Percentiles rank a stretch among this genome's conserved stretches.
Evolutionary conservation across 2,329 filamentous ascomycete species (phyloP).

Genomic region (Podosphaera leucotricha): DNA sequence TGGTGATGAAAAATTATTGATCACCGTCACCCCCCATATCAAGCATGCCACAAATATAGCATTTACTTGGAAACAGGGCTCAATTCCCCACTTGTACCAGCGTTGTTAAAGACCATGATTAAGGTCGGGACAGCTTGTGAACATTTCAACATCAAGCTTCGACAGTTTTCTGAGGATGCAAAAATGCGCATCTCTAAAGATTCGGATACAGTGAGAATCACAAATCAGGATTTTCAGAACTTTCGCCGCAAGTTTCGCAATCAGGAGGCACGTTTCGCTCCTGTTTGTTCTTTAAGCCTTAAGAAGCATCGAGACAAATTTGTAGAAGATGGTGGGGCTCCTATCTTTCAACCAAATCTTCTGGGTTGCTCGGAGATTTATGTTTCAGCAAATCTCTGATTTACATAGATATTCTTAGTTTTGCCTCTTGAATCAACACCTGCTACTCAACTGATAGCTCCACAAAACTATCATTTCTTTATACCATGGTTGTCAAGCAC

Average conservation of each 20-base stretch:
- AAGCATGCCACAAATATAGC: not conserved
- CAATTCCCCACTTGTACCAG: not conserved
- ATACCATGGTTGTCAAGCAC: not conserved
- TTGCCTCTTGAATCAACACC: not conserved
- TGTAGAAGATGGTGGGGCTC: not conserved
- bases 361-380: not conserved
- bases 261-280: not conserved
- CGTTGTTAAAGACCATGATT: not conserved
- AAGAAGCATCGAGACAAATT: not conserved
- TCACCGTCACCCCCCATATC: not conserved
- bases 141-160: not conserved
- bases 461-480: not conserved
- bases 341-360: not conserved
- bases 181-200: not conserved
- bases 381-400: not conserved
- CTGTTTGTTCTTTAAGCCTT: not conserved
- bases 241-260: not conserved
- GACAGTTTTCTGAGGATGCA: not conserved
- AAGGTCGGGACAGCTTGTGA: not conserved
- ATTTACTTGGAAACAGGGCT: not conserved
- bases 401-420: not conserved
- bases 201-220: not conserved
- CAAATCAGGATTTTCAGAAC: not conserved
- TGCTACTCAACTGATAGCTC: not conserved
- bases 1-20: not conserved